Evolutionary conservation across 108 stramenopile species (phyloP).

Genomic region (Pseudonitzschia multistriata): DNA sequence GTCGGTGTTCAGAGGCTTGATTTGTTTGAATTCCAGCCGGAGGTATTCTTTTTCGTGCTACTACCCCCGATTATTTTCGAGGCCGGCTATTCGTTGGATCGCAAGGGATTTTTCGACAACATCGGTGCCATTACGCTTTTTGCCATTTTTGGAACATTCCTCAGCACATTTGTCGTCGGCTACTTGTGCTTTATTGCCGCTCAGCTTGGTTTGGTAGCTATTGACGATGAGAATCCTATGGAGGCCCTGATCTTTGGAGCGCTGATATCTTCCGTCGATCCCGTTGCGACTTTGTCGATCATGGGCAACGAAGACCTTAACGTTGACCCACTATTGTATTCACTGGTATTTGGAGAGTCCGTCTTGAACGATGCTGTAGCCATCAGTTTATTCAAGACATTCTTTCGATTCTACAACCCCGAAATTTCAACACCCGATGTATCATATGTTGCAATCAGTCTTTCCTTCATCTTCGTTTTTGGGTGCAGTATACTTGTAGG

Average conservation of each 20-base stretch:
- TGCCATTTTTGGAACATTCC: constrained; percentile 92
- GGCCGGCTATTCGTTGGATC: constrained; percentile 90
- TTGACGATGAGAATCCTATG: constrained; percentile 91
- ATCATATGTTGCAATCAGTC: constrained; percentile 67
- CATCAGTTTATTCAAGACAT: constrained; percentile 95
- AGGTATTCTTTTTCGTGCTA: constrained; percentile 95
- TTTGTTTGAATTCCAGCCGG: constrained; percentile 81
- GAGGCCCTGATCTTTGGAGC: constrained; percentile 94
- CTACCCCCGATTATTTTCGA: constrained; percentile 98
- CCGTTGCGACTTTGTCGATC: constrained; percentile 95
- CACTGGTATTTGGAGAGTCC: constrained; percentile 94
- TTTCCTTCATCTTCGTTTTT: constrained; percentile 67
- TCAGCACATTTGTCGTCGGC: constrained; percentile 93
- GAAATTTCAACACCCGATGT: constrained; percentile 64
- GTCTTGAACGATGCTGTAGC: constrained; percentile 98
- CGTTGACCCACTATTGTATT: constrained; percentile 92
- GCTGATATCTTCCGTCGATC: constrained; percentile 94
- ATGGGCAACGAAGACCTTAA: constrained; percentile 87
- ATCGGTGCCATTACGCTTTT: constrained; percentile 89
- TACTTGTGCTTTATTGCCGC: constrained; percentile 74
- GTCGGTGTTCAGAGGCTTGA: constrained; percentile 50
- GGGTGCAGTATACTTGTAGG: constrained; percentile 79
- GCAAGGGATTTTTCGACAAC: constrained; percentile 92
- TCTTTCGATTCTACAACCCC: constrained; percentile 78
- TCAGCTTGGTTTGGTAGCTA: constrained; percentile 64